Percentiles rank a stretch among this genome's conserved stretches.
These are phyloP conservation scores for Dimocarpus longan DNA, from an alignment of 345 rosid genomes.

Conservation along the genomic window DNA sequence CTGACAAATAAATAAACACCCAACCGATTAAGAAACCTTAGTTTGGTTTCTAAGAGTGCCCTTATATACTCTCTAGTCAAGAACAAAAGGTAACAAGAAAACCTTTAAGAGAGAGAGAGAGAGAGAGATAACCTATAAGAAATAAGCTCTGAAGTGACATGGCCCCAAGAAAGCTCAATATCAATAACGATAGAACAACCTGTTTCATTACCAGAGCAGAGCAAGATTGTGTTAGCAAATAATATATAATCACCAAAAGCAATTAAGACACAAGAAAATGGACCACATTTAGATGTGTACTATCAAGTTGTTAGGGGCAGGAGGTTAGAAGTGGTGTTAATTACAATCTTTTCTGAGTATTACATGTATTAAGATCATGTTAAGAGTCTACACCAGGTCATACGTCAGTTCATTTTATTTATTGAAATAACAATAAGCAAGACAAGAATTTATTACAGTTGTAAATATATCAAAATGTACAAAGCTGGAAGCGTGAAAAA, in stretches of 20 bases:
- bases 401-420: background rate
- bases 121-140: conserved; percentile 57
- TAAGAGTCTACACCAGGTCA: background rate
- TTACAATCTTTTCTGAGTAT: background rate
- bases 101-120: conserved; percentile 25
- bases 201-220: conserved; percentile 35
- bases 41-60: background rate
- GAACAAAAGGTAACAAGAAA: background rate
- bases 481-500: conserved; percentile 7
- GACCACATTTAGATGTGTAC: background rate
- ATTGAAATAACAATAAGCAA: background rate
- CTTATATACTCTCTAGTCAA: background rate
- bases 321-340: background rate
- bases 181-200: conserved; percentile 57
- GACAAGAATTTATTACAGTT: background rate
- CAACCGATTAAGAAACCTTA: background rate
- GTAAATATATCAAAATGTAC: too few relatives aligned
- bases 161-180: conserved; percentile 65
- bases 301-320: background rate
- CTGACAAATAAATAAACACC: background rate
- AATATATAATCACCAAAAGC: background rate
- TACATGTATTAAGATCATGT: background rate
- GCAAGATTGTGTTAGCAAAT: conserved; percentile 7
- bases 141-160: conserved; percentile 59
- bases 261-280: background rate